Evolutionary conservation across 305 asterid species (phyloP).

Genomic region (Fraxinus dipetala): DNA sequence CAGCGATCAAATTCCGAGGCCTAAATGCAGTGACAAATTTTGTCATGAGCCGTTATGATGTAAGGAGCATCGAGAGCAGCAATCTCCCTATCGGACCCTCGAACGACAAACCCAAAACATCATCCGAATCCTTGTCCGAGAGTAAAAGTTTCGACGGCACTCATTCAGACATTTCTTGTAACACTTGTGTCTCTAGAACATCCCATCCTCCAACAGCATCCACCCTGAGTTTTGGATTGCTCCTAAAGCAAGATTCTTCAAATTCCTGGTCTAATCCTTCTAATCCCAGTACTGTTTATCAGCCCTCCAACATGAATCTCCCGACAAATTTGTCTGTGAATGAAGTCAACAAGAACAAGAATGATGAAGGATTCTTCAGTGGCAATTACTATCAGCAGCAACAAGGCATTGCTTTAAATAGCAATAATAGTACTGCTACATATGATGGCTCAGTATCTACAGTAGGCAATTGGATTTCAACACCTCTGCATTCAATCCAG

Average conservation of each 20-base stretch:
- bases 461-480: constrained; percentile 36
- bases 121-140: constrained; percentile 38
- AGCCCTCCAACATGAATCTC: constrained; percentile 30
- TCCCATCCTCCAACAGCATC: constrained; percentile 27
- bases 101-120: constrained; percentile 42
- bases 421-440: constrained; percentile 24
- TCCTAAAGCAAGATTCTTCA: constrained; percentile 44
- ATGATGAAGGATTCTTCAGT: constrained; percentile 22
- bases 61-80: constrained; percentile 57
- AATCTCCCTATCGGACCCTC: constrained; percentile 62
- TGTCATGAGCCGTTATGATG: constrained; percentile 76
- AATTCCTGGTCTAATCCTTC: constrained; percentile 42
- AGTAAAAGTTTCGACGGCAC: constrained; percentile 24
- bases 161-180: constrained; percentile 28
- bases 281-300: constrained; percentile 10
- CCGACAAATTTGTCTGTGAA: not conserved
- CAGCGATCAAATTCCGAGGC: constrained; percentile 80
- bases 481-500: constrained; percentile 35
- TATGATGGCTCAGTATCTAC: constrained; percentile 23
- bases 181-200: constrained; percentile 14
- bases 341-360: not conserved
- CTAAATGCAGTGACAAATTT: constrained; percentile 75
- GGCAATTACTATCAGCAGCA: constrained; percentile 28
- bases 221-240: constrained; percentile 36
- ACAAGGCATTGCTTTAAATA: constrained; percentile 20